Conservation (phyloP, 2,329 filamentous ascomycete genomes). For the Herpotrichia juniperi region DNA sequence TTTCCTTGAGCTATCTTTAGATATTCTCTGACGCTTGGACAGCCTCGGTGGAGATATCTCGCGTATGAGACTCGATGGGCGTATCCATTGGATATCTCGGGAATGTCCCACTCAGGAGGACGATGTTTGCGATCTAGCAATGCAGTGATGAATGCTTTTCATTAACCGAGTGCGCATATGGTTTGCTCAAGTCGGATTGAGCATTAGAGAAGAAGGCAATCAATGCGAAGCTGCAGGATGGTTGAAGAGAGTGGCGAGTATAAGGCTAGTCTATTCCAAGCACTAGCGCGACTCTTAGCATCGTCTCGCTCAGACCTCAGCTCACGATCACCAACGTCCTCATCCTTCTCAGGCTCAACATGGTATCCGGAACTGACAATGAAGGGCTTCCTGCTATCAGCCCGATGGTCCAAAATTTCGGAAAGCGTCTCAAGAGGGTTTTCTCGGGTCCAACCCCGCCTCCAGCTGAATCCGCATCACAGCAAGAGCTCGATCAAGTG, state of each 20-base stretch:
- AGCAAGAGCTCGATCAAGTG: constrained; percentile 2
- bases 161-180: background rate
- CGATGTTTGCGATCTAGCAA: too few relatives aligned
- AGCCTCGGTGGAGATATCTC: constrained; percentile 30
- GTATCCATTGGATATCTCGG: too few relatives aligned
- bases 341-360: background rate
- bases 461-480: background rate
- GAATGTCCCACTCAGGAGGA: too few relatives aligned
- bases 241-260: too few relatives aligned
- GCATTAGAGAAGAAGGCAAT: too few relatives aligned
- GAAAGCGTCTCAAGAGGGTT: constrained; percentile 3
- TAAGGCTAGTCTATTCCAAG: background rate
- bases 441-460: background rate
- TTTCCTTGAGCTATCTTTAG: background rate
- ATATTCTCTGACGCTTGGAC: constrained; percentile 20
- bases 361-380: background rate
- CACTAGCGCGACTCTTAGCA: background rate
- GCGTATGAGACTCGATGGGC: constrained; percentile 23
- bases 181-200: too few relatives aligned
- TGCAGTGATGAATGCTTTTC: too few relatives aligned
- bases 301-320: background rate
- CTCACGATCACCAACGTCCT: background rate
- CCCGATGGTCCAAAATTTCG: background rate
- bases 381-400: background rate
- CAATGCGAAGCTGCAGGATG: too few relatives aligned